phyloP scores from a whole-genome alignment of 2,329 filamentous ascomycete species.

The Exserohilum turcica region DNA sequence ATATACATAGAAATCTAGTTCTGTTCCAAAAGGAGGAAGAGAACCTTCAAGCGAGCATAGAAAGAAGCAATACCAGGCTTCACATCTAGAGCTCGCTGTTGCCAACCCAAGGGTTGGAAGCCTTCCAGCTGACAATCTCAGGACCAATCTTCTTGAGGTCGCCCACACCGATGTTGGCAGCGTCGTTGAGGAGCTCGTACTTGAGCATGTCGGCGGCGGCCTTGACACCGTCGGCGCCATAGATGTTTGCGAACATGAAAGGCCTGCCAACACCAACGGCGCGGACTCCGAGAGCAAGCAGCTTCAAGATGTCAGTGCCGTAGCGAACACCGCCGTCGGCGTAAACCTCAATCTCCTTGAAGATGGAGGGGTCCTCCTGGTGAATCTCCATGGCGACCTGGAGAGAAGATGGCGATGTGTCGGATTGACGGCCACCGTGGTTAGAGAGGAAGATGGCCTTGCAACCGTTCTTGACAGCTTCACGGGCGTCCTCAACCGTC shows the following conservation, averaged over 20 bases:
- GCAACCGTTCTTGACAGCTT: conserved; percentile 44
- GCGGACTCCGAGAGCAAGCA: conserved; percentile 47
- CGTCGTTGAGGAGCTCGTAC: conserved; percentile 53
- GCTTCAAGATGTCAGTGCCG: conserved; percentile 47
- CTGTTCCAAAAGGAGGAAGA: neutral
- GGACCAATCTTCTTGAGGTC: conserved; percentile 39
- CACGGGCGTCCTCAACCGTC: conserved; percentile 48
- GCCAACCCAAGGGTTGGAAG: conserved; percentile 21
- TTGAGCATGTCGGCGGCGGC: conserved; percentile 59
- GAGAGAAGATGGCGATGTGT: conserved; percentile 66
- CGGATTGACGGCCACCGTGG: conserved; percentile 50
- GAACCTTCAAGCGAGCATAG: no score
- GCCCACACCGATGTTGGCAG: conserved; percentile 40
- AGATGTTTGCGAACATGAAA: conserved; percentile 59
- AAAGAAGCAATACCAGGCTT: neutral
- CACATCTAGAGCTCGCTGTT: neutral
- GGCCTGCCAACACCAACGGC: conserved; percentile 56
- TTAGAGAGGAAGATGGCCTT: conserved; percentile 51
- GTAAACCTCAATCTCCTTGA: conserved; percentile 48
- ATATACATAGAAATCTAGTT: conserved; percentile 2
- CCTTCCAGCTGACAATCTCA: conserved; percentile 30
- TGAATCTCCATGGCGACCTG: conserved; percentile 80
- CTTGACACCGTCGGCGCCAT: conserved; percentile 67
- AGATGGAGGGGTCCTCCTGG: conserved; percentile 53
- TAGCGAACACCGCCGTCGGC: conserved; percentile 51